These are phyloP conservation scores for Spinellus fusiger DNA, from an alignment of 192 early-diverging fungal species.

Conservation along the genomic window DNA sequence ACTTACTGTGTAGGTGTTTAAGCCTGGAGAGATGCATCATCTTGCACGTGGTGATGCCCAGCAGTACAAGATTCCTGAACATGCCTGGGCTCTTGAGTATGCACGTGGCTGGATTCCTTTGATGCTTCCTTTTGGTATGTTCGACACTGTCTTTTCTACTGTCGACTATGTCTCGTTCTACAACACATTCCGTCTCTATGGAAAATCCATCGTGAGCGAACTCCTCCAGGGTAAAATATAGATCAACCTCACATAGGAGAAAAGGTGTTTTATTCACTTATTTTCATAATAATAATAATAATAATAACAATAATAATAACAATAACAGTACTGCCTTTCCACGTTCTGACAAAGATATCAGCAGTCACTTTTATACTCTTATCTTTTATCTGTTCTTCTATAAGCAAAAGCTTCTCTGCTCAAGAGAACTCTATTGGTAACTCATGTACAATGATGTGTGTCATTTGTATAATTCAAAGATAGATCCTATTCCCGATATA, in stretches of 20 bases:
- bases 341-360: too few species aligned
- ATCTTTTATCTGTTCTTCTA: too few species aligned
- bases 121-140: slow-evolving; percentile 40
- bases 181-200: slow-evolving; percentile 30
- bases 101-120: slow-evolving; percentile 38
- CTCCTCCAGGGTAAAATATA: slow-evolving; percentile 31
- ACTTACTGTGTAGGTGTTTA: slow-evolving; percentile 23
- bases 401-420: too few species aligned
- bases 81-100: slow-evolving; percentile 40
- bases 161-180: slow-evolving; percentile 33
- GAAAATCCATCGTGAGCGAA: slow-evolving; percentile 21
- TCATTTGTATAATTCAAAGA: too few species aligned
- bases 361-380: too few species aligned
- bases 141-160: slow-evolving; percentile 35
- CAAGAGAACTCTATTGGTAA: too few species aligned
- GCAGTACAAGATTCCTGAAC: slow-evolving; percentile 44
- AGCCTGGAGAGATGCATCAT: slow-evolving; percentile 35
- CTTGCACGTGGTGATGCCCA: slow-evolving; percentile 32
- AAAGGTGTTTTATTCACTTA: background rate
- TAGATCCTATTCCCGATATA: too few species aligned
- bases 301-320: too few species aligned
- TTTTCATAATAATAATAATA: background rate
- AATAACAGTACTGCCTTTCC: too few species aligned
- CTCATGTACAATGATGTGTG: too few species aligned
- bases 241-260: background rate